These are phyloP conservation scores for Leccinum pachyderme DNA, from an alignment of 1,284 basidiomycete species.

Conservation along the genomic window DNA sequence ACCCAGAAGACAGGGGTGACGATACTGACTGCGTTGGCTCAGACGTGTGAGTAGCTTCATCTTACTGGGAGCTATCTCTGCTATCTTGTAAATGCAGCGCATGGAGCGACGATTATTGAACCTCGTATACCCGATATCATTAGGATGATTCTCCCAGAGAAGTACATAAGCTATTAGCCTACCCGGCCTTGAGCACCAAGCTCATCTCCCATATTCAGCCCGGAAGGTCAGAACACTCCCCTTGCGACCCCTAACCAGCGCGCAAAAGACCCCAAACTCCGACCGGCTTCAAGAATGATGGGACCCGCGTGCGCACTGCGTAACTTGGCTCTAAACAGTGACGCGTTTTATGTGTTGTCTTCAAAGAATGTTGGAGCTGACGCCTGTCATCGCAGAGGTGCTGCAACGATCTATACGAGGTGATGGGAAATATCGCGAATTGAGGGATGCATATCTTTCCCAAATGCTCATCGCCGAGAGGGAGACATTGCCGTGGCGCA, in stretches of 20 bases:
- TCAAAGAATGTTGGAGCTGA: neutral
- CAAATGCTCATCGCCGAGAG: conserved; percentile 15
- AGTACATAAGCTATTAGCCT: neutral
- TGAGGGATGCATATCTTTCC: conserved; percentile 19
- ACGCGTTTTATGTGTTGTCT: neutral
- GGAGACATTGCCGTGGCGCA: conserved; percentile 16
- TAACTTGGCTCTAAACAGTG: neutral
- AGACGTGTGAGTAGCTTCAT: conserved; percentile 12
- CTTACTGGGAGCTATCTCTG: neutral
- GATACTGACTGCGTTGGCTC: conserved; percentile 23
- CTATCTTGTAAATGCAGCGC: conserved; percentile 8
- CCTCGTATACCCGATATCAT: conserved; percentile 16
- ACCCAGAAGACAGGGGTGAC: conserved; percentile 25
- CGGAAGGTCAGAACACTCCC: neutral
- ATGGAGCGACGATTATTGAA: conserved; percentile 12
- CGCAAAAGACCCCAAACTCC: neutral
- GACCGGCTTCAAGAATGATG: conserved; percentile 21
- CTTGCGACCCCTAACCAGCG: neutral
- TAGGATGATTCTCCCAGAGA: conserved; percentile 19
- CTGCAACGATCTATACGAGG: neutral
- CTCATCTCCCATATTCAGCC: neutral
- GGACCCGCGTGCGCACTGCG: conserved; percentile 6
- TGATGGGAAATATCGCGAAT: conserved; percentile 8
- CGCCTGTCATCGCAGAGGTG: neutral
- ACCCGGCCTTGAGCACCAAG: neutral